A percentile compares a stretch with the other conserved stretches of the same genome.
phyloP scores from a whole-genome alignment of 2,329 filamentous ascomycete genomes.

The Stemphylium vesicarium region DNA sequence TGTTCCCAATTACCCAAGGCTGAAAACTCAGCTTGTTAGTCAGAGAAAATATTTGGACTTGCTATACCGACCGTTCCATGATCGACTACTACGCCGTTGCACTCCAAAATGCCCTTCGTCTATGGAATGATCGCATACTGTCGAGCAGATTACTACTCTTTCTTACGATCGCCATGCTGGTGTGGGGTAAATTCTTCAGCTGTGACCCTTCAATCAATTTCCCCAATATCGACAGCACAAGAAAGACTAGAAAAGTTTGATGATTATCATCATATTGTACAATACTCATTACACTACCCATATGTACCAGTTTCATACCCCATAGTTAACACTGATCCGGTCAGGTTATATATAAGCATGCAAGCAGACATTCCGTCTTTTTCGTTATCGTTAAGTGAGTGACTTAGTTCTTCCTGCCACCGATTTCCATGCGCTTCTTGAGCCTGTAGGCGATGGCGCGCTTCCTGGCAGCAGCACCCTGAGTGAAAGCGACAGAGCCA shows the following conservation, averaged over 20 bases:
- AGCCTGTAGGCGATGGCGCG: constrained; percentile 64
- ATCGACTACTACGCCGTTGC: no score
- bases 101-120: no score
- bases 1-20: background rate
- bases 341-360: constrained; percentile 13
- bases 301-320: constrained; percentile 2
- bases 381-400: background rate
- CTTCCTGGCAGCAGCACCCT: constrained; percentile 64
- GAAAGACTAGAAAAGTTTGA: background rate
- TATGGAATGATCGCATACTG: no score
- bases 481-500: constrained; percentile 70
- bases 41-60: background rate
- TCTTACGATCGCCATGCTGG: no score
- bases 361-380: background rate
- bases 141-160: no score
- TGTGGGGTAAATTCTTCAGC: no score
- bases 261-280: constrained; percentile 4
- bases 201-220: background rate
- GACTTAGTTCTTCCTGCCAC: constrained; percentile 29
- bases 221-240: background rate
- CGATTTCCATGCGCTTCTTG: constrained; percentile 48
- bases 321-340: constrained; percentile 20
- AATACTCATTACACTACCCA: constrained; percentile 3
- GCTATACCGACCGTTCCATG: no score
- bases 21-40: no score